Percentiles rank a stretch among this genome's conserved stretches.
Conservation (phyloP, 306 rosid genomes). For the Lagenaria siceraria region DNA sequence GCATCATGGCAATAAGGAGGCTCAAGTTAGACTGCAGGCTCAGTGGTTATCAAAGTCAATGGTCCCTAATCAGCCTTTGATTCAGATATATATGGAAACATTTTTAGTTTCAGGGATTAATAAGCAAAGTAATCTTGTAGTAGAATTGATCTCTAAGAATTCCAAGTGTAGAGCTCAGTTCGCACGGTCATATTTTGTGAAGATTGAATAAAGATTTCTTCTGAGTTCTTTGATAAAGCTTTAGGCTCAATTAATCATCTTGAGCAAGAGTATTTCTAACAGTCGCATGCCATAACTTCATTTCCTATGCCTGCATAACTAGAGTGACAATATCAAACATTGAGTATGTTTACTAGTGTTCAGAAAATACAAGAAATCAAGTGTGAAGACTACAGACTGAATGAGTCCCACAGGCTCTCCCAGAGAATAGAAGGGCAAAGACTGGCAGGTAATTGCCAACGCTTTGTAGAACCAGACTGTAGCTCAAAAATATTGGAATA, state of each 20-base stretch:
- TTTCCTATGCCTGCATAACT: neutral
- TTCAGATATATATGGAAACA: slow-evolving; percentile 4
- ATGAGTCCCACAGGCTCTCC: neutral
- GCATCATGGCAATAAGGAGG: slow-evolving; percentile 55
- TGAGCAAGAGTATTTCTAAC: neutral
- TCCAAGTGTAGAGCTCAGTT: slow-evolving; percentile 31
- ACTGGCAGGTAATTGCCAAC: neutral
- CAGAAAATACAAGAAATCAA: neutral
- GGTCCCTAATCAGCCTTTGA: slow-evolving; percentile 53
- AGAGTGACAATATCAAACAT: neutral
- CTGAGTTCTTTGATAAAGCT: neutral
- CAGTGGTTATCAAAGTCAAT: neutral
- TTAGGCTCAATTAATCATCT: neutral
- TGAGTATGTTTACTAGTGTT: neutral
- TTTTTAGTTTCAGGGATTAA: slow-evolving; percentile 2
- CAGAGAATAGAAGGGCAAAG: neutral
- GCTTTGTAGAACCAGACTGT: neutral
- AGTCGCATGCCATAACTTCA: neutral
- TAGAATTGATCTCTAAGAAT: slow-evolving; percentile 9
- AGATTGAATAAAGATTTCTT: neutral
- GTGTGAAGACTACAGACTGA: neutral
- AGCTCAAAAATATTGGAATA: neutral
- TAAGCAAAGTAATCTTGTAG: slow-evolving; percentile 8
- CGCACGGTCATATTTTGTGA: slow-evolving; percentile 26
- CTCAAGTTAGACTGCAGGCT: slow-evolving; percentile 24